Evolutionary conservation across 306 rosid species (phyloP), one percentile per base, ranked within the genome.

Genomic region (Trifolium subterraneum): DNA sequence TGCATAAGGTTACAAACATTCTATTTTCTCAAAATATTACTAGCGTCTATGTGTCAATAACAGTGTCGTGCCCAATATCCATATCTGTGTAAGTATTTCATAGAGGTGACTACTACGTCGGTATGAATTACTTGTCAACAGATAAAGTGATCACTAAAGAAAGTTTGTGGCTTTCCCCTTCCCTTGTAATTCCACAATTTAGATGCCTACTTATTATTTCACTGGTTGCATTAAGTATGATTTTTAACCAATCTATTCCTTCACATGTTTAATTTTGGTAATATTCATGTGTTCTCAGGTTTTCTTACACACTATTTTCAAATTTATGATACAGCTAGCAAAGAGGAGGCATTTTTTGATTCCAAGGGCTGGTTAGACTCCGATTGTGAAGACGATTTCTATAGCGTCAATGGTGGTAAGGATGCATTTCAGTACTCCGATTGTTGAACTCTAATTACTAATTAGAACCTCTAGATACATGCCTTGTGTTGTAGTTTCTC

Each of bases 371-470:
- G 99, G 97, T 82, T 94, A 80, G 99, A 94, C 67, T 94, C 99
- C 0, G 99, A 94, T 64, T 82, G 92, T 22, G 99, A 94, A 39
- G 96, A 89, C 61, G 98, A 94, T 79, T 94, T 92, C 79, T 82
- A 77, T 14, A 94, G 99, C 73, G 98, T 94, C 72, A 90, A 91
- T 76, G 99, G 99, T 31, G 99, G 99, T 94, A 88, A 87, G 98
- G 42, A 76, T 58, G 31, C 59, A 44, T 60, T 52, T 52, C 70
- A 75, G 31, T 39, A 38, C 78, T 4, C 33, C 6, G 22, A 50
- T 16, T 50, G 22, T 47, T 14, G 10, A n/a, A 48, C 20, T n/a
- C 20, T n/a, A n/a, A n/a, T n/a, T 1, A 16, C 5, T 6, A n/a
- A n/a, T n/a, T n/a, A 48, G 55, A n/a, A 48, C 55, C 56, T 16